A percentile compares a stretch with the other conserved stretches of the same genome.
phyloP scores from a whole-genome alignment of 228 moss, liverwort and hornwort species.

The Sphagnum magellanicum region DNA sequence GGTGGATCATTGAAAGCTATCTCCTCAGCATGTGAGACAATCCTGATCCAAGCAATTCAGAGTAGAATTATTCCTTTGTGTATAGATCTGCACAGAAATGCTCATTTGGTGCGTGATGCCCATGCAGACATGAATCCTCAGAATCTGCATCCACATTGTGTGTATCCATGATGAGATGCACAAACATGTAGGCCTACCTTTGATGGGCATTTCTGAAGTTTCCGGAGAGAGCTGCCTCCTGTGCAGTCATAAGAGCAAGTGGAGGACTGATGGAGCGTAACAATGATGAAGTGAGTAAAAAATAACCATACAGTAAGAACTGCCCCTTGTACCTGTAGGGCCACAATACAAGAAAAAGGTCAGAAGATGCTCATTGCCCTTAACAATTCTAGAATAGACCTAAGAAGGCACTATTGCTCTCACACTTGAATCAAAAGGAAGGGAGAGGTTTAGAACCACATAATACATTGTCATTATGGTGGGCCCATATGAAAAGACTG shows the following conservation, averaged over 20 bases:
- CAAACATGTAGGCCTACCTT: conserved; percentile 20
- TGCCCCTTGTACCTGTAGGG: conserved; percentile 54
- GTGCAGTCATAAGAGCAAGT: conserved; percentile 48
- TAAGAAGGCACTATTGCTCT: too few species aligned
- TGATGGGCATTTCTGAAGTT: conserved; percentile 59
- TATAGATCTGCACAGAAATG: too few species aligned
- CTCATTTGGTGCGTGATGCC: too few species aligned
- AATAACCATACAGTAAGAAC: conserved; percentile 42
- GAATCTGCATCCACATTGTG: too few species aligned
- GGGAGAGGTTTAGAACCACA: too few species aligned
- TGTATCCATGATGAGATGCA: too few species aligned
- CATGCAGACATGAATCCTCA: too few species aligned
- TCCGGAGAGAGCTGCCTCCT: conserved; percentile 54
- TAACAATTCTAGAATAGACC: too few species aligned
- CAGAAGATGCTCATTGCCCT: not conserved
- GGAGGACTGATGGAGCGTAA: conserved; percentile 58
- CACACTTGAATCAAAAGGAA: too few species aligned
- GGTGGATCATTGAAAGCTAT: conserved; percentile 62
- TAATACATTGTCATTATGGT: too few species aligned
- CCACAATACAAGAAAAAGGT: not conserved
- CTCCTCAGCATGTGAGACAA: conserved; percentile 48
- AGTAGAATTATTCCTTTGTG: too few species aligned
- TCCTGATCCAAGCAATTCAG: conserved; percentile 12
- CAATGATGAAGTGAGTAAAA: conserved; percentile 38
- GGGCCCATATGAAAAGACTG: too few species aligned